Evolutionary conservation across 1,139 yeast species (phyloP), one percentile per base, ranked within the genome.

Genomic region (Diutina rugosa): DNA sequence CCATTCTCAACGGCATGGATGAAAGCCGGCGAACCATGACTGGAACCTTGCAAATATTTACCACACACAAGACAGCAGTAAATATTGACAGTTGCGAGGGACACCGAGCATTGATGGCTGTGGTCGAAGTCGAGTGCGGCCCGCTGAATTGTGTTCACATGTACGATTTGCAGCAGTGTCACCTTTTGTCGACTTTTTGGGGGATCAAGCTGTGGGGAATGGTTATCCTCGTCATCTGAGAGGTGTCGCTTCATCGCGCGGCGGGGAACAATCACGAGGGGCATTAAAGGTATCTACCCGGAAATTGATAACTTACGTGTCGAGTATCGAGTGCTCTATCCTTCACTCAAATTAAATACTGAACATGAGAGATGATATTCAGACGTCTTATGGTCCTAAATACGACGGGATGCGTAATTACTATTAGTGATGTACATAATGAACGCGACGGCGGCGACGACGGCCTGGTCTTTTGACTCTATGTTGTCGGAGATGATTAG

Each of bases 31-130:
- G 93, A 80, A 14, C 78, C 67, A 57, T 68, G 69, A 0, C 83
- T 79, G 30, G 90, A 73, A 0, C 96, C 96, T 62, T 83, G 87
- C 57, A 81, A 78, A 69, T 81, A 88, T 63, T 79, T 83, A 49
- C 95, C 95, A 68, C 96, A 88, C 0, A 77, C 78, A 45, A 88
- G 69, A 63, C 96, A 88, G 48, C 89, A 83, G 64, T 87, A 85
- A 1, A 87, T 79, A 62, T 86, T 85, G 44, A 77, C 70, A 51
- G 76, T 77, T 0, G 88, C 74, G 18, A 87, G 70, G 0, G 90
- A 78, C 0, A 85, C 79, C 57, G 81, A 76, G 66, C 96, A 88
- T 1, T 81, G 67, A 63, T 81, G 82, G 53, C 84, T 90, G 57
- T 79, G 77, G 65, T 87, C 95, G 65, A 88, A 87, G 64, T 88